phyloP scores from a whole-genome alignment of 208 protist genomes.

The Leptomonas seymouri region DNA sequence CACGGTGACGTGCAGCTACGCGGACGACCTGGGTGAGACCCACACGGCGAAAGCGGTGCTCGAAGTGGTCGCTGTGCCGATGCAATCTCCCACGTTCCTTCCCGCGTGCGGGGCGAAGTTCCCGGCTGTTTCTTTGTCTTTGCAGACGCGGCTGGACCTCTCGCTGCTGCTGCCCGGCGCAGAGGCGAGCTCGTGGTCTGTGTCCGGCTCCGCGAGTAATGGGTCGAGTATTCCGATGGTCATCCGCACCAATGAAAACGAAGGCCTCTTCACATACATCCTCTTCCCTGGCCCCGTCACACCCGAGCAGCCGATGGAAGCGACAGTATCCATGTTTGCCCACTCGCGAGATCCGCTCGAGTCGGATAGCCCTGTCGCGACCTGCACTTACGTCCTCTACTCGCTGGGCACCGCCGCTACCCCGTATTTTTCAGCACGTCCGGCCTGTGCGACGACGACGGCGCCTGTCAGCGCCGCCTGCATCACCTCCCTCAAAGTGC shows the following conservation, averaged over 20 bases:
- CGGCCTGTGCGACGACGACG: constrained; percentile 23
- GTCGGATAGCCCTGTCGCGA: constrained; percentile 22
- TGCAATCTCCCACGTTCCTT: constrained; percentile 35
- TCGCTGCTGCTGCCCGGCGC: constrained; percentile 24
- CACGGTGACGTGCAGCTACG: constrained; percentile 56
- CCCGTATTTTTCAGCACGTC: constrained; percentile 39
- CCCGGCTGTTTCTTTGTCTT: constrained; percentile 38
- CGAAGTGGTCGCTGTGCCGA: constrained; percentile 31
- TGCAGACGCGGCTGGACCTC: constrained; percentile 31
- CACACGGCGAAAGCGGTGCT: constrained; percentile 28
- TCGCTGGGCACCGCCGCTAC: constrained; percentile 34
- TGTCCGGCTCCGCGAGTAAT: constrained; percentile 19
- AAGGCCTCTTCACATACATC: constrained; percentile 30
- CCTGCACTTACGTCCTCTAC: constrained; percentile 46
- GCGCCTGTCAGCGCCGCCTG: constrained; percentile 30
- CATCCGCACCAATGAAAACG: constrained; percentile 7
- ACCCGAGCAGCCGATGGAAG: not conserved
- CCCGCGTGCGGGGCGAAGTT: constrained; percentile 50
- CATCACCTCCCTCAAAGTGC: constrained; percentile 18
- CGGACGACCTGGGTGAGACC: constrained; percentile 37
- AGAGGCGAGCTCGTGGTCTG: constrained; percentile 26
- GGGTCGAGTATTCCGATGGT: constrained; percentile 21
- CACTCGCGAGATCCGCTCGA: constrained; percentile 52
- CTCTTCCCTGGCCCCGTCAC: constrained; percentile 5
- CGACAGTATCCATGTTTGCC: constrained; percentile 33